Percentiles rank a stretch among this genome's conserved stretches.
phyloP scores from a whole-genome alignment of 2,329 filamentous ascomycete species.

The Xylariales sp. region DNA sequence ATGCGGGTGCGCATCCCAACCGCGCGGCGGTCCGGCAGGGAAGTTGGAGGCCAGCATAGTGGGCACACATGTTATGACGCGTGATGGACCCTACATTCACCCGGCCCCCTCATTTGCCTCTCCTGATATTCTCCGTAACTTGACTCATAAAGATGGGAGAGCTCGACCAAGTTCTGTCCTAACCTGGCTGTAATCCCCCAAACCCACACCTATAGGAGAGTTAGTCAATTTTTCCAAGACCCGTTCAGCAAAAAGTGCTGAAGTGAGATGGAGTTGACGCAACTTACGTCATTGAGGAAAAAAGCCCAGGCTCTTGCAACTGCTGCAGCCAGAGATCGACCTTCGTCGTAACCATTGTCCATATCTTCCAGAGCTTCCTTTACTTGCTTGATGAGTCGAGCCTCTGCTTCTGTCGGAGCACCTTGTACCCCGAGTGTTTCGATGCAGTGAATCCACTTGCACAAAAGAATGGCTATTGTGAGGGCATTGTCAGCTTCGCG shows the following conservation, averaged over 20 bases:
- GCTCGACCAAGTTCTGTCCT: background rate
- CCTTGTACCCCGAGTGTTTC: background rate
- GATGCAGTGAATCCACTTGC: conserved; percentile 1
- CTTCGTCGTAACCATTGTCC: background rate
- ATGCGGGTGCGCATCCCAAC: no score
- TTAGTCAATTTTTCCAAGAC: background rate
- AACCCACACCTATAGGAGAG: background rate
- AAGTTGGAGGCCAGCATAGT: no score
- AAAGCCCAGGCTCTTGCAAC: background rate
- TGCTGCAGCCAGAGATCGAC: background rate
- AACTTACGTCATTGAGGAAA: background rate
- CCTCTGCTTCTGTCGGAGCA: background rate
- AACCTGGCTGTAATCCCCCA: background rate
- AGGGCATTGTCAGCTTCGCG: no score
- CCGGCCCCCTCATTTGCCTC: no score
- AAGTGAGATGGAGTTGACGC: no score
- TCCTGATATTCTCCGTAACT: no score
- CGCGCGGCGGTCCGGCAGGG: no score
- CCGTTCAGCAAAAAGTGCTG: background rate
- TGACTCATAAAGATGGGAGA: no score
- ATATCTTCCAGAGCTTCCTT: background rate
- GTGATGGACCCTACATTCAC: no score
- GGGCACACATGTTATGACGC: no score
- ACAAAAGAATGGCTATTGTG: background rate
- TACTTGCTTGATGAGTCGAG: background rate